Evolutionary conservation across 1,284 basidiomycete species (phyloP).

Genomic region (Cerioporus squamosus): DNA sequence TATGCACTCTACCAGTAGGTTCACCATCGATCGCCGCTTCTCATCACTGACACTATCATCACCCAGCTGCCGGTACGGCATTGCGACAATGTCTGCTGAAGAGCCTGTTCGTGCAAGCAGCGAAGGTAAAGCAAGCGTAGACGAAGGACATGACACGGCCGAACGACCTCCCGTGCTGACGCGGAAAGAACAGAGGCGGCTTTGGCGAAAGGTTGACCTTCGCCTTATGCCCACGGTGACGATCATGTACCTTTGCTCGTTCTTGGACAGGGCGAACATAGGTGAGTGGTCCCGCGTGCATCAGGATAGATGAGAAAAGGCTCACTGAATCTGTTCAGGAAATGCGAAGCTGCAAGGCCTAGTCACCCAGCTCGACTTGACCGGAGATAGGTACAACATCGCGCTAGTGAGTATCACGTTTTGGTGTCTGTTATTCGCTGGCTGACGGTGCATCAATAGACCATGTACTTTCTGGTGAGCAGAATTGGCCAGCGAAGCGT

Average conservation of each 20-base stretch:
- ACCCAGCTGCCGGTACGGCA: no score
- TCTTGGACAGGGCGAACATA: conserved; percentile 35
- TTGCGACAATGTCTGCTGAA: no score
- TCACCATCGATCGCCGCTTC: no score
- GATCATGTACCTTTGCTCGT: conserved; percentile 36
- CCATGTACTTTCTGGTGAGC: conserved; percentile 69
- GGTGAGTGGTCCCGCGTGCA: conserved; percentile 34
- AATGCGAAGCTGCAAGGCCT: conserved; percentile 70
- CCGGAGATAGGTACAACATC: conserved; percentile 63
- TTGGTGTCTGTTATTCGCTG: neutral
- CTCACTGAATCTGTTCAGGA: conserved; percentile 41
- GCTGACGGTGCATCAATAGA: conserved; percentile 40
- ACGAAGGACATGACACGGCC: neutral
- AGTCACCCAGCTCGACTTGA: conserved; percentile 51
- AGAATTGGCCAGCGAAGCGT: neutral
- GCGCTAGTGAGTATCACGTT: conserved; percentile 49
- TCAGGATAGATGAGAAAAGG: conserved; percentile 38
- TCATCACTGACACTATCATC: no score
- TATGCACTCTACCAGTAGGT: no score
- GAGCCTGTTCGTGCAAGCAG: no score
- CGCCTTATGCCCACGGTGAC: conserved; percentile 42
- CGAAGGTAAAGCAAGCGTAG: no score
- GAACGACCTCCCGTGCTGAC: neutral
- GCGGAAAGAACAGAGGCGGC: conserved; percentile 5
- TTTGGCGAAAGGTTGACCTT: conserved; percentile 27